These are phyloP conservation scores for Aspergillus sp. DNA, from an alignment of 2,329 filamentous ascomycete species.

Conservation along the genomic window DNA sequence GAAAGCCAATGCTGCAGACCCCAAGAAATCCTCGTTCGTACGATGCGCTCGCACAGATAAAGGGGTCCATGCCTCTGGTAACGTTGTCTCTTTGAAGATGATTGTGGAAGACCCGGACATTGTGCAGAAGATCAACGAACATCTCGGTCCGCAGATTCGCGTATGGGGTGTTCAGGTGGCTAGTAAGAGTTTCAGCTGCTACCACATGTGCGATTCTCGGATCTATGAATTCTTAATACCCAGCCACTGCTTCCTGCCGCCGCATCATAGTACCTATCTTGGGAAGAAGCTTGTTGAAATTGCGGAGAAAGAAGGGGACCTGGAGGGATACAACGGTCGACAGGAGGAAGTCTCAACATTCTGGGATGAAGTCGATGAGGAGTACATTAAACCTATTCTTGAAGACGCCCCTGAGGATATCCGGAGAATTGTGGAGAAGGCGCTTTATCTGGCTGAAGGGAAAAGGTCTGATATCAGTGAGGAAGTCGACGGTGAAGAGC, in stretches of 20 bases:
- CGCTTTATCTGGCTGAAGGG: constrained; percentile 32
- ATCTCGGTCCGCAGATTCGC: constrained; percentile 79
- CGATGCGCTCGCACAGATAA: constrained; percentile 95
- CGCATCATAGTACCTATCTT: constrained; percentile 78
- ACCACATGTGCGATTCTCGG: constrained; percentile 86
- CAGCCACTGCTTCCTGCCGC: constrained; percentile 83
- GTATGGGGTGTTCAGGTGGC: constrained; percentile 91
- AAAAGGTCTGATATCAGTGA: constrained; percentile 5
- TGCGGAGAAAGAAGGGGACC: constrained; percentile 63
- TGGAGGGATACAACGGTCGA: constrained; percentile 58
- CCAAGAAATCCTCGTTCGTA: constrained; percentile 89
- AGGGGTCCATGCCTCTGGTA: constrained; percentile 91
- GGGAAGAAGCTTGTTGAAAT: constrained; percentile 74
- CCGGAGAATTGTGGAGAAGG: constrained; percentile 32
- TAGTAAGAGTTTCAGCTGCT: constrained; percentile 86
- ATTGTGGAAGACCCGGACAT: constrained; percentile 88
- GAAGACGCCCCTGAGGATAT: constrained; percentile 37
- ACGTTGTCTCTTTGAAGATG: constrained; percentile 88
- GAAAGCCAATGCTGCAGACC: constrained; percentile 93
- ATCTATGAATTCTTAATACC: constrained; percentile 98
- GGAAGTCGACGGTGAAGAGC: too few relatives aligned
- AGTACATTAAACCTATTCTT: constrained; percentile 63
- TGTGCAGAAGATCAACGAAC: constrained; percentile 80
- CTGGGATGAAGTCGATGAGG: constrained; percentile 76
- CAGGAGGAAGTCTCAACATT: constrained; percentile 73